phyloP scores from a whole-genome alignment of 2,329 filamentous ascomycete genomes.

The Alternaria consortialis region DNA sequence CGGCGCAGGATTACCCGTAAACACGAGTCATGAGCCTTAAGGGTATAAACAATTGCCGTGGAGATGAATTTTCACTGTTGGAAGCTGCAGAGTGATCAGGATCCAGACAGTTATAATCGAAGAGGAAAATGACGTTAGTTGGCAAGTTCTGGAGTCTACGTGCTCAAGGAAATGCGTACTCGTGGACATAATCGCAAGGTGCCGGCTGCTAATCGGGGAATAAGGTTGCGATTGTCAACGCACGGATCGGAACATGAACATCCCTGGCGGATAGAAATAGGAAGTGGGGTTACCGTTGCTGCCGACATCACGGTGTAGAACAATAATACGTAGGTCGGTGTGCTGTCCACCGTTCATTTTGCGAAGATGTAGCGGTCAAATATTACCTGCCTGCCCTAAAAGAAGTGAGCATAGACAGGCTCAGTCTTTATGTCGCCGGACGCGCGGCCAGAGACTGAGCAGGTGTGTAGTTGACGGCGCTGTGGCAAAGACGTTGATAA shows the following conservation, averaged over 20 bases:
- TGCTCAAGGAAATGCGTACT: neutral
- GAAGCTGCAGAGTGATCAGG: neutral
- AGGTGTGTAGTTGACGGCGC: neutral
- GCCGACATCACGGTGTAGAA: neutral
- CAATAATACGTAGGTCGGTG: neutral
- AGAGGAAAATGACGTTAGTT: too few species aligned
- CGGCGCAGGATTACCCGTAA: neutral
- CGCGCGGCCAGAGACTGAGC: neutral
- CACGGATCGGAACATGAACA: neutral
- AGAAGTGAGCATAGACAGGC: neutral
- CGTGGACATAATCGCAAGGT: neutral
- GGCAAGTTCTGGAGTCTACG: too few species aligned
- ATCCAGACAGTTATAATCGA: too few species aligned
- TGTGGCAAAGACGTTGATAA: neutral
- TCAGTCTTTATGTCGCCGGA: neutral
- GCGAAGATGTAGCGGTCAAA: neutral
- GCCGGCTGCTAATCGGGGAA: neutral
- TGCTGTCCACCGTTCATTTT: neutral
- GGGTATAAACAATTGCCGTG: neutral
- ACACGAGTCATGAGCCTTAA: neutral
- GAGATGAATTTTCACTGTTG: neutral
- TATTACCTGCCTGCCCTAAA: neutral
- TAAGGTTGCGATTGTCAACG: neutral
- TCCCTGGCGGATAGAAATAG: neutral
- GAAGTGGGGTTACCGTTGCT: neutral